phyloP scores from a whole-genome alignment of 1,284 basidiomycete genomes.

The Wolfiporia cocos region DNA sequence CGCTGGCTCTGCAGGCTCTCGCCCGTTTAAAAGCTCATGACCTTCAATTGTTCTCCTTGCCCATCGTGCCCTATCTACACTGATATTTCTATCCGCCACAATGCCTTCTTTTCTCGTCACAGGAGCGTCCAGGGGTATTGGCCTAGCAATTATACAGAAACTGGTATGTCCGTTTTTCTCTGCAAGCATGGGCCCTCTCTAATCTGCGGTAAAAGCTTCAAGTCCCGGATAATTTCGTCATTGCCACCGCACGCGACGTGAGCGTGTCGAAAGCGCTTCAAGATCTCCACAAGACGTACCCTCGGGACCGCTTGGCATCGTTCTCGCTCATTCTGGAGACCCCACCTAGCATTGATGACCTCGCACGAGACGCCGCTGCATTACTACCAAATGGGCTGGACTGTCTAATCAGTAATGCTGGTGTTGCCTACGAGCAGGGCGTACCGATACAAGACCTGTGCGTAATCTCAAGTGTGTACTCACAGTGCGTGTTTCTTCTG shows the following conservation, averaged over 20 bases:
- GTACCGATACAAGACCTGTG: too few species aligned
- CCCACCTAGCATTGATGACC: neutral
- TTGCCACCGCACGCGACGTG: neutral
- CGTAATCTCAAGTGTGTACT: too few species aligned
- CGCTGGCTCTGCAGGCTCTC: too few species aligned
- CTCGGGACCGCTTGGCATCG: neutral
- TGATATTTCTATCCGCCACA: too few species aligned
- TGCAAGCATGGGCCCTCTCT: neutral
- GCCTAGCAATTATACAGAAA: neutral
- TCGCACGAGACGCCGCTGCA: neutral
- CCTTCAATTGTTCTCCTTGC: too few species aligned
- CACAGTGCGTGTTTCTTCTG: too few species aligned
- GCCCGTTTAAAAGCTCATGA: too few species aligned
- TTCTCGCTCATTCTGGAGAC: neutral
- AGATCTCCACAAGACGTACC: neutral
- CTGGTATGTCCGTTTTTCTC: neutral
- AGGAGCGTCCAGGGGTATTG: neutral
- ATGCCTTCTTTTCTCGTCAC: slow-evolving; percentile 1
- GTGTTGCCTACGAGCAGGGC: neutral
- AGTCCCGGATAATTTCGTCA: neutral
- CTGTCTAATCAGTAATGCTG: slow-evolving; percentile 4
- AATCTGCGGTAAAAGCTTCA: neutral
- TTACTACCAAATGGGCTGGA: slow-evolving; percentile 4
- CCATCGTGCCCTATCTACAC: too few species aligned
- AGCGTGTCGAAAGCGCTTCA: neutral